These are phyloP conservation scores for Stachybotrys echinatus DNA, from an alignment of 2,329 filamentous ascomycete genomes.

Conservation along the genomic window DNA sequence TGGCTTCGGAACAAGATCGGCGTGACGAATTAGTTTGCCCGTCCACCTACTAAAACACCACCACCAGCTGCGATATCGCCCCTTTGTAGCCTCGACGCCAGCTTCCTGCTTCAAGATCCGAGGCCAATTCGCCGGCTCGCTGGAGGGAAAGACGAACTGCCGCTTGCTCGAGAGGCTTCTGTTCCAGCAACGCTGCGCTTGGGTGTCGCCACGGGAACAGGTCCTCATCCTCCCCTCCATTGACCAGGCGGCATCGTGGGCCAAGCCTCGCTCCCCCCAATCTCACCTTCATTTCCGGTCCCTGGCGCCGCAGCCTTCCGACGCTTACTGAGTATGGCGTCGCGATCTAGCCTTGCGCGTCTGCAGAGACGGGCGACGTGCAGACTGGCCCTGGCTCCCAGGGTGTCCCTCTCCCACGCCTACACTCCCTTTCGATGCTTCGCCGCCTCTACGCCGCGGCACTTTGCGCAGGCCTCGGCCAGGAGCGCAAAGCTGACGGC, in stretches of 20 bases:
- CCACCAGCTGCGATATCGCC: background rate
- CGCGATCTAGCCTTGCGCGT: background rate
- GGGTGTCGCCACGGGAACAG: too few relatives aligned
- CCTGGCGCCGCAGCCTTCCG: too few relatives aligned
- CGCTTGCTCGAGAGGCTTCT: too few relatives aligned
- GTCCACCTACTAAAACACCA: background rate
- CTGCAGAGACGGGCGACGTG: background rate
- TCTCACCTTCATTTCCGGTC: too few relatives aligned
- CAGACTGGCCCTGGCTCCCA: background rate
- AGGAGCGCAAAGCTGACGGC: slow-evolving; percentile 63
- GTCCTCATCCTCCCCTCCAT: too few relatives aligned
- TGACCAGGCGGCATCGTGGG: too few relatives aligned
- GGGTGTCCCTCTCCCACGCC: background rate
- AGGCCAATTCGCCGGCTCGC: too few relatives aligned
- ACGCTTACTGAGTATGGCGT: too few relatives aligned
- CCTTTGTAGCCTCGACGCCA: background rate
- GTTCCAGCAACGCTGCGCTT: too few relatives aligned
- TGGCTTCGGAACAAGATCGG: background rate
- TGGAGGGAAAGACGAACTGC: too few relatives aligned
- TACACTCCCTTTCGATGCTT: slow-evolving; percentile 13
- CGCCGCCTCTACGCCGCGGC: slow-evolving; percentile 21
- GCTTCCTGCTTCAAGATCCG: background rate
- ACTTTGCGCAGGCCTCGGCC: slow-evolving; percentile 16
- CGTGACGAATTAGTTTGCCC: background rate
- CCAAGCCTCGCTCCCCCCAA: too few relatives aligned